Base-by-base conservation (phyloP, 305 asterid species). In the Stenogyne calaminthoides region DNA sequence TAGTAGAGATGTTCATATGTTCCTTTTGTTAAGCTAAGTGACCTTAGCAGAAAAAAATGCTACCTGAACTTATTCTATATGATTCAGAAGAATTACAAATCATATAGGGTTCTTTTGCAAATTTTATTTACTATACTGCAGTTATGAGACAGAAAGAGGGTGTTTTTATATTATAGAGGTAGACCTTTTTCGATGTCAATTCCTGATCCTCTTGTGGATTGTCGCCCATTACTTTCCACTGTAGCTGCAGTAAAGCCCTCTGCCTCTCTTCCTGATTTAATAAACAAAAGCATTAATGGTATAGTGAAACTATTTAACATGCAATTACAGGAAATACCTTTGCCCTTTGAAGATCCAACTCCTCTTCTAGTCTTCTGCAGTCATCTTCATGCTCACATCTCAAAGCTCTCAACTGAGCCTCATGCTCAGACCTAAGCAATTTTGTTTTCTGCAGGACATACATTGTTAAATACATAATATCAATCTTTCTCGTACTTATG, bases 321-420 rank as follows among this genome's bases (percentile, higher is more conserved):
- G 70, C 65, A 77, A 76, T 52, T 63, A 64, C n/a, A 51, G 67
- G 67, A 82, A 74, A 76, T 83, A 91, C 99, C 94, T 89, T 95
- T 60, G 86, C 77, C 86, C 84, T 91, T 81, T 85, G 97, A 70
- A 85, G 77, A 78, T 89, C 89, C 86, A 95, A 81, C 86, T 95
- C 99, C 81, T 91, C 97, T 82, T 87, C 86, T 73, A 92, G 83
- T 79, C 89, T 83, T 87, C 81, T 83, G 88, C 86, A 84, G 77
- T 91, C 96, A 73, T 90, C 97, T 76, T 90, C 96, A 71, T 87
- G 99, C 88, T 92, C 96, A 81, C 88, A 64, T 76, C 85, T 89
- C 80, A 92, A 75, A 81, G 96, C 91, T 80, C 88, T 85, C 82
- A 95, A 75, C 86, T 89, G 92, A 71, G 86, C 92, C 64, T 95